These are phyloP conservation scores for Staphylotrichum longicolle DNA, from an alignment of 495 filamentous ascomycete genomes.

Conservation along the genomic window DNA sequence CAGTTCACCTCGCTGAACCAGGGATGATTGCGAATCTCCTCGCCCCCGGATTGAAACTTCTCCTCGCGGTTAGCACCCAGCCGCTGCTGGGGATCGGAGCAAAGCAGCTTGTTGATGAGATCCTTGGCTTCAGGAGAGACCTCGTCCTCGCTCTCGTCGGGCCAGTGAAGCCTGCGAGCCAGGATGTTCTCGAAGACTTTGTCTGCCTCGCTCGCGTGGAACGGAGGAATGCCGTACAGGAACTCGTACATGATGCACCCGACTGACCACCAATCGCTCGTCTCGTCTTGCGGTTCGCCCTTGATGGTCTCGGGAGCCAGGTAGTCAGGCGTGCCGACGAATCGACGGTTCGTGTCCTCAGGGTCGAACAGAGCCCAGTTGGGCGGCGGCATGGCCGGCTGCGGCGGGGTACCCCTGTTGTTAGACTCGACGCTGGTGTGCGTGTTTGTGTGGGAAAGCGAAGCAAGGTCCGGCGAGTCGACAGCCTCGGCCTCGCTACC, in stretches of 20 bases:
- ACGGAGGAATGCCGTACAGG: constrained; percentile 86
- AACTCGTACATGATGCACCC: constrained; percentile 98
- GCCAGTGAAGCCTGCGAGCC: constrained; percentile 84
- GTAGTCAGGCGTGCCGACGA: constrained; percentile 97
- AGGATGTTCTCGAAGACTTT: constrained; percentile 97
- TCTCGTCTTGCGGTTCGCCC: constrained; percentile 91
- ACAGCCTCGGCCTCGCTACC: constrained; percentile 51
- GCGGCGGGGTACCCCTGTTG: constrained; percentile 59
- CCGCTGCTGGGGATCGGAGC: constrained; percentile 71
- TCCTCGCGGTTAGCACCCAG: constrained; percentile 82
- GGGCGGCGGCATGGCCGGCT: constrained; percentile 81
- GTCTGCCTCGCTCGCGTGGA: constrained; percentile 87
- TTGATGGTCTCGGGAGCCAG: constrained; percentile 95
- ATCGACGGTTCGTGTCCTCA: constrained; percentile 85
- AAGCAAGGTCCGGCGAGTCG: constrained; percentile 68
- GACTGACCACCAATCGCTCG: constrained; percentile 99
- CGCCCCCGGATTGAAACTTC: constrained; percentile 74
- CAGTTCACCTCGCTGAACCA: constrained; percentile 91
- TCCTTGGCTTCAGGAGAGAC: constrained; percentile 86
- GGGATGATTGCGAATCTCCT: constrained; percentile 81
- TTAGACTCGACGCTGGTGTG: constrained; percentile 43
- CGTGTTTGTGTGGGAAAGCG: constrained; percentile 61
- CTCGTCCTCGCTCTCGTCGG: constrained; percentile 64
- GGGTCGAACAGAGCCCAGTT: constrained; percentile 96
- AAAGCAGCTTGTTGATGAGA: constrained; percentile 86